A percentile compares a stretch with the other conserved stretches of the same genome.
These are phyloP conservation scores for Pseudozyma flocculosa DNA, from an alignment of 1,284 basidiomycete species.

Conservation along the genomic window DNA sequence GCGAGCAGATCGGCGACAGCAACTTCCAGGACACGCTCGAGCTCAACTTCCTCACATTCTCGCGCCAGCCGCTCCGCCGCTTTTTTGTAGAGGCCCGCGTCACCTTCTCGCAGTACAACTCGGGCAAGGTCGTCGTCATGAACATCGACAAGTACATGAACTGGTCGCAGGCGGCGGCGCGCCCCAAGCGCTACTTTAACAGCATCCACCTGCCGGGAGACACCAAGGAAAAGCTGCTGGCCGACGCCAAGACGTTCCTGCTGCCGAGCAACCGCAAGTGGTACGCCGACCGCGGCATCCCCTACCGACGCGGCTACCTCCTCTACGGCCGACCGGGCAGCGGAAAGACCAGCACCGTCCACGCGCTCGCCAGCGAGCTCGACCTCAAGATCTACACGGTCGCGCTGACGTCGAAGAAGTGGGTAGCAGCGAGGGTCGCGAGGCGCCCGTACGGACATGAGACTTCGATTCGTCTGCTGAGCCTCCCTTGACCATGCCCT, in stretches of 20 bases:
- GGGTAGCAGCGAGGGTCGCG: no score
- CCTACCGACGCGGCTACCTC: slow-evolving; percentile 14
- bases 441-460: no score
- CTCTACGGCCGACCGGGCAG: slow-evolving; percentile 68
- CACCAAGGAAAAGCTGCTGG: slow-evolving; percentile 59
- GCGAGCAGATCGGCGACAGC: slow-evolving; percentile 6
- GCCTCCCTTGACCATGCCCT: no score
- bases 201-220: slow-evolving; percentile 64
- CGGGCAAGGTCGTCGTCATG: slow-evolving; percentile 3
- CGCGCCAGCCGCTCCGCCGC: slow-evolving; percentile 4
- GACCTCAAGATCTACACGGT: slow-evolving; percentile 73
- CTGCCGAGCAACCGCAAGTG: slow-evolving; percentile 4
- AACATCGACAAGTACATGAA: slow-evolving; percentile 6
- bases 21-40: slow-evolving; percentile 5
- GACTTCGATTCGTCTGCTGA: no score
- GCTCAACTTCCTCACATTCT: slow-evolving; percentile 14
- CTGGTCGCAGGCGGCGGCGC: slow-evolving; percentile 2
- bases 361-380: slow-evolving; percentile 73
- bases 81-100: slow-evolving; percentile 6
- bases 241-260: slow-evolving; percentile 10
- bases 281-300: slow-evolving; percentile 19
- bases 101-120: neutral
- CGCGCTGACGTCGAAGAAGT: slow-evolving; percentile 67
- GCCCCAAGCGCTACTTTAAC: slow-evolving; percentile 12
- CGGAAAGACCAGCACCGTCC: slow-evolving; percentile 75